Conservation (phyloP, 257 asterid genomes). For the Cordia subcordata region DNA sequence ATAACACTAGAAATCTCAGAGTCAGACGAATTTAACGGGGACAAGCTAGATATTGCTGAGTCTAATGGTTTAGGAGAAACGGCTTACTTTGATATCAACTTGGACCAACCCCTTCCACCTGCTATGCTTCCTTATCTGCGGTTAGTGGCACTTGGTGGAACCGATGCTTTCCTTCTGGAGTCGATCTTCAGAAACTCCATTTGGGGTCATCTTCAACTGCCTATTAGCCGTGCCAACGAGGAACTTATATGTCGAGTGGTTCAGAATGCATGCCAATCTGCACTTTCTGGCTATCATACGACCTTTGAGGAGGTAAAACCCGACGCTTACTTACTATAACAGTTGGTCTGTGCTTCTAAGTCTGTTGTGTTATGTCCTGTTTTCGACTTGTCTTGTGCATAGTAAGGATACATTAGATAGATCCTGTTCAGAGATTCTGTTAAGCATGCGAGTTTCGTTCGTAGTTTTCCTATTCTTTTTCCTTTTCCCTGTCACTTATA, state of each 20-base stretch:
- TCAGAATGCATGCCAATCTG: slow-evolving; percentile 63
- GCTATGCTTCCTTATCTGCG: slow-evolving; percentile 74
- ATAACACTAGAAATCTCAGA: slow-evolving; percentile 75
- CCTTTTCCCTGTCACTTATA: too few species aligned
- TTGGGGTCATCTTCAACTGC: slow-evolving; percentile 79
- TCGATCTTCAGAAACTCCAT: slow-evolving; percentile 63
- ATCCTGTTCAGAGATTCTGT: too few species aligned
- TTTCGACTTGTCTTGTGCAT: too few species aligned
- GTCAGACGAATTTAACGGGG: slow-evolving; percentile 56
- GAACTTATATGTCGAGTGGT: slow-evolving; percentile 76
- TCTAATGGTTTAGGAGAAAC: slow-evolving; percentile 59
- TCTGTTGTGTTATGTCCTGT: too few species aligned
- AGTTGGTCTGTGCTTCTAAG: too few species aligned
- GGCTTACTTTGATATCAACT: slow-evolving; percentile 72
- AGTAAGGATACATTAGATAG: too few species aligned
- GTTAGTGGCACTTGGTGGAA: slow-evolving; percentile 74
- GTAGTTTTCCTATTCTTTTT: too few species aligned
- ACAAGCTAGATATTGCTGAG: slow-evolving; percentile 89
- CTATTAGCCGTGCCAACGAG: slow-evolving; percentile 83
- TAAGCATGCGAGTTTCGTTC: too few species aligned
- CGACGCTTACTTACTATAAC: slow-evolving; percentile 3
- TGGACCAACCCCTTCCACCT: slow-evolving; percentile 68
- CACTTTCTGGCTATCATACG: slow-evolving; percentile 74
- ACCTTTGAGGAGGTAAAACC: slow-evolving; percentile 73
- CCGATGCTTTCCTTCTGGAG: slow-evolving; percentile 82